Percentiles rank a stretch among this genome's conserved stretches.
Evolutionary conservation across 176 grass and related monocot species (phyloP).

Genomic region (Oryza australiensis): DNA sequence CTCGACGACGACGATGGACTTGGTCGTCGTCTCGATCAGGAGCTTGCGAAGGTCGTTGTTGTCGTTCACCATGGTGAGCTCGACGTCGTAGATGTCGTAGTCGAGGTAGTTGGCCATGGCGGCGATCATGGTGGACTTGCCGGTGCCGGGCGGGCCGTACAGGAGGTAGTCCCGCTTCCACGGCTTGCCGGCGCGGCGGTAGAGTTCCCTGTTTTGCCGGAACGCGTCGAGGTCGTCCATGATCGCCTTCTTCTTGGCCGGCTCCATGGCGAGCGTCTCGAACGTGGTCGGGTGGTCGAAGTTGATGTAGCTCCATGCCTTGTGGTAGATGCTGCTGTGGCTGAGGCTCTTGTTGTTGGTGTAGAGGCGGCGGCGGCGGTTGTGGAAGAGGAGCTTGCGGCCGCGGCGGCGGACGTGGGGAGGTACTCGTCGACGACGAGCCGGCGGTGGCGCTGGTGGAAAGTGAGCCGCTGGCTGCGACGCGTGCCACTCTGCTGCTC

Average conservation of each 20-base stretch:
- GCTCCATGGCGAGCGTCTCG: constrained; percentile 52
- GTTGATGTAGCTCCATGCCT: constrained; percentile 37
- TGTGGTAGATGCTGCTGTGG: no score
- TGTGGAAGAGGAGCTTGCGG: background rate
- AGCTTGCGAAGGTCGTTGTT: constrained; percentile 45
- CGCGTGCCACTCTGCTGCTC: background rate
- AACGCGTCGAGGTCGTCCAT: constrained; percentile 50
- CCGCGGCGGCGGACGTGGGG: background rate
- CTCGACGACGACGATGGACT: constrained; percentile 69
- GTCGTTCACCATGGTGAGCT: constrained; percentile 22
- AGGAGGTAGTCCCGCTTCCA: constrained; percentile 40
- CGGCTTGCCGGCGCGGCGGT: constrained; percentile 29
- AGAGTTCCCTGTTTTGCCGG: constrained; percentile 20
- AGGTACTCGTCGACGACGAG: constrained; percentile 40
- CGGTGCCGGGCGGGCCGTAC: background rate
- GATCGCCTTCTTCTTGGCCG: constrained; percentile 42
- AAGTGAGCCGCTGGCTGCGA: background rate
- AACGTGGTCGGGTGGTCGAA: constrained; percentile 54
- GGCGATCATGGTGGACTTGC: constrained; percentile 41
- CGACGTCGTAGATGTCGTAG: constrained; percentile 34
- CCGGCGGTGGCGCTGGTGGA: constrained; percentile 26
- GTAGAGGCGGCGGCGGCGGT: constrained; percentile 36
- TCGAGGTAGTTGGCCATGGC: constrained; percentile 40
- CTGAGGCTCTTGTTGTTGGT: constrained; percentile 22
- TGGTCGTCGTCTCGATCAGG: constrained; percentile 45